These are phyloP conservation scores for Plasmodium sp. DNA, from an alignment of 169 alveolate species.

Conservation along the genomic window DNA sequence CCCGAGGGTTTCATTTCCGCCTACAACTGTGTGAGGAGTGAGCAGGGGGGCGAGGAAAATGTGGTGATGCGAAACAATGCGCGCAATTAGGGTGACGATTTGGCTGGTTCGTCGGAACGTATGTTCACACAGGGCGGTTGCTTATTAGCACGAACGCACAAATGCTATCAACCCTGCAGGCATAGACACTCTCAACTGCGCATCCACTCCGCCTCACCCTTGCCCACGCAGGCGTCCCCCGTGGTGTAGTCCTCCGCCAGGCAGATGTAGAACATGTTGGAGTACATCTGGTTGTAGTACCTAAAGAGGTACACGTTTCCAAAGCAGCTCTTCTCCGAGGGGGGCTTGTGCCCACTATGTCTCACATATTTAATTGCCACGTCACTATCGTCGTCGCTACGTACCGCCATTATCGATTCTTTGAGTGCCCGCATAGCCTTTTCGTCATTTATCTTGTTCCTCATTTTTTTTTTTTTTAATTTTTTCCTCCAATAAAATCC, in stretches of 20 bases:
- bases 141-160: neutral
- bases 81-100: neutral
- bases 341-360: constrained; percentile 18
- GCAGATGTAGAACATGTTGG: constrained; percentile 63
- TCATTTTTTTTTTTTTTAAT: constrained; percentile 41
- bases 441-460: constrained; percentile 62
- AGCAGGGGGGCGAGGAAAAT: neutral
- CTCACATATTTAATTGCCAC: constrained; percentile 35
- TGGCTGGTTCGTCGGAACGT: neutral
- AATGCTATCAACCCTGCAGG: neutral
- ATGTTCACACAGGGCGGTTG: neutral
- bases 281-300: constrained; percentile 61
- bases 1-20: constrained; percentile 59
- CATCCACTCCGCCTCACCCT: neutral
- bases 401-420: constrained; percentile 39
- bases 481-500: constrained; percentile 75
- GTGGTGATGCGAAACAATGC: neutral
- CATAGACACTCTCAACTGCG: neutral
- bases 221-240: constrained; percentile 44
- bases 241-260: constrained; percentile 31
- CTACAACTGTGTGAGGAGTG: constrained; percentile 28
- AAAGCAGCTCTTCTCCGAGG: constrained; percentile 8
- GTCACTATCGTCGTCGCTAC: constrained; percentile 74
- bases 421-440: neutral
- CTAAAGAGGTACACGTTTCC: constrained; percentile 59